Conservation (phyloP, 1,284 basidiomycete genomes). For the Boletus sp. region DNA sequence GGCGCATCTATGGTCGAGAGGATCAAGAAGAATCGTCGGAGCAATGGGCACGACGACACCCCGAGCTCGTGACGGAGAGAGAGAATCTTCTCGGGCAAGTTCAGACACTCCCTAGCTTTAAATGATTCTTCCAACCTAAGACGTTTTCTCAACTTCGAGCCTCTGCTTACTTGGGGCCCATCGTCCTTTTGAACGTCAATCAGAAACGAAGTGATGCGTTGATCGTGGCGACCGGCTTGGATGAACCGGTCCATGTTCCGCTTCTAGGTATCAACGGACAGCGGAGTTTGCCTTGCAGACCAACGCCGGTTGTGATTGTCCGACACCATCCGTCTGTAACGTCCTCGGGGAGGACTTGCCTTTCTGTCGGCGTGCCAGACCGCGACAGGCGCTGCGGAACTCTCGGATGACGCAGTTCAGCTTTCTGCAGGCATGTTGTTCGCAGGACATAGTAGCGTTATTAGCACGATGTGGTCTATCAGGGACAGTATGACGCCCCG, state of each 20-base stretch:
- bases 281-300: not conserved
- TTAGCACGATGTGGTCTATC: conserved; percentile 7
- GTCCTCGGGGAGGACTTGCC: not conserved
- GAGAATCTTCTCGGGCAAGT: not conserved
- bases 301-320: not conserved
- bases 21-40: not conserved
- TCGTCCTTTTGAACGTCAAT: not conserved
- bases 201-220: not conserved
- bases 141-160: not conserved
- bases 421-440: conserved; percentile 4
- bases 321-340: conserved; percentile 1
- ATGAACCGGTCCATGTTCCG: not conserved
- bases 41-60: not conserved
- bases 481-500: not conserved
- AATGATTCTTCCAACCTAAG: not conserved
- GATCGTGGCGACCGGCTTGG: not conserved
- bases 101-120: not conserved
- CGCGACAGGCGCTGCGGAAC: not conserved
- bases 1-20: not conserved
- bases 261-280: not conserved
- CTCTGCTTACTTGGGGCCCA: not conserved
- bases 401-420: conserved; percentile 1
- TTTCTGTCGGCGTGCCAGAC: conserved; percentile 6
- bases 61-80: not conserved
- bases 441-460: not conserved